Percentiles rank a stretch among this genome's conserved stretches.
phyloP scores from a whole-genome alignment of 305 asterid species.

The Plantago lanceolata region DNA sequence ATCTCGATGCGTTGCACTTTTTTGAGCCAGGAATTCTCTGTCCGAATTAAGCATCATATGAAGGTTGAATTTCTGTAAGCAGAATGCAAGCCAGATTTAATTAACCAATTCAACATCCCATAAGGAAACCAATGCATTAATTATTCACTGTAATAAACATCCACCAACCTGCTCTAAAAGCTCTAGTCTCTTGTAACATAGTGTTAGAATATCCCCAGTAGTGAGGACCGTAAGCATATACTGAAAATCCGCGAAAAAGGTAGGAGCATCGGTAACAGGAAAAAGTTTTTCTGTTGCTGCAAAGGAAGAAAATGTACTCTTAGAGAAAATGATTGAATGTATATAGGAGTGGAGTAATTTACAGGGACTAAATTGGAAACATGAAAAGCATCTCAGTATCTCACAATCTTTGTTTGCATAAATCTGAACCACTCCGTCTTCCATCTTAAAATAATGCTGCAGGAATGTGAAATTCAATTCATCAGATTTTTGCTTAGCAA shows the following conservation, averaged over 20 bases:
- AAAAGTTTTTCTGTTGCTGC: conserved; percentile 76
- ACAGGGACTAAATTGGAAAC: conserved; percentile 7
- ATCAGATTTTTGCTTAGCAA: conserved; percentile 1
- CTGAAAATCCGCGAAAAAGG: conserved; percentile 89
- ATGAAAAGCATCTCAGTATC: conserved; percentile 29
- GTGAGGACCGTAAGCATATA: conserved; percentile 89
- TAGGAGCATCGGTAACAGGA: conserved; percentile 87
- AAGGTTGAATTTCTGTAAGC: conserved; percentile 85
- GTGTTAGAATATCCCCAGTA: conserved; percentile 82
- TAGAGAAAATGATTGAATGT: conserved; percentile 21
- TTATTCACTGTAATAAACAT: conserved; percentile 14
- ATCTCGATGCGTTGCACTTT: conserved; percentile 98
- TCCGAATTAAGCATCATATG: conserved; percentile 99
- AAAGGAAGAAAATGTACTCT: conserved; percentile 23
- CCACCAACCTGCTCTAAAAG: conserved; percentile 79
- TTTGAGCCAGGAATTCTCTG: conserved; percentile 95
- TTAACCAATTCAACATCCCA: conserved; percentile 21
- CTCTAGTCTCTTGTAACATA: conserved; percentile 86
- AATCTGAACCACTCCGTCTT: conserved; percentile 83
- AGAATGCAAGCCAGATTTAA: conserved; percentile 11
- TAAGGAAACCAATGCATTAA: conserved; percentile 4
- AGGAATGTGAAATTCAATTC: conserved; percentile 19
- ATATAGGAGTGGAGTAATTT: conserved; percentile 8
- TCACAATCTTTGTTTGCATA: conserved; percentile 80
- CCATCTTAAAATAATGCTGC: conserved; percentile 69